Percentiles rank a stretch among this genome's conserved stretches.
Conservation (phyloP, 192 early-diverging fungal species). For the Coemansia sp. region DNA sequence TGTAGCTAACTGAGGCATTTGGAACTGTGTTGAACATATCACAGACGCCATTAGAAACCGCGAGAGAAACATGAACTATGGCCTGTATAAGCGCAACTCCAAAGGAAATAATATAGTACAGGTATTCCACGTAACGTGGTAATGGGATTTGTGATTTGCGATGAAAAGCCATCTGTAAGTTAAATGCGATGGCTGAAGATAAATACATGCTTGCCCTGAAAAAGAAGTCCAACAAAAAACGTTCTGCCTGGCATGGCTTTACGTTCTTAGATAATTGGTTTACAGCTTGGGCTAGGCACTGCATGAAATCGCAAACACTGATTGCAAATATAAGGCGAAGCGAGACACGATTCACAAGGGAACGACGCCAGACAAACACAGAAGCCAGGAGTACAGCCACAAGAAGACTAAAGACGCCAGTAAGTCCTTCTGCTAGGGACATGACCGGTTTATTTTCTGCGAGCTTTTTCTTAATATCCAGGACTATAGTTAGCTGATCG, state of each 20-base stretch:
- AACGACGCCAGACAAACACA: conserved; percentile 36
- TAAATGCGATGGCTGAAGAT: conserved; percentile 42
- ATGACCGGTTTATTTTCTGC: neutral
- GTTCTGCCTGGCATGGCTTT: neutral
- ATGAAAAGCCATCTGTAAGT: conserved; percentile 38
- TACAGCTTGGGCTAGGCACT: conserved; percentile 3
- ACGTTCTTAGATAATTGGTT: too few species aligned
- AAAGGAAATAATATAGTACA: conserved; percentile 34
- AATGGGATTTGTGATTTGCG: conserved; percentile 16
- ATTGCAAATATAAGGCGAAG: conserved; percentile 34
- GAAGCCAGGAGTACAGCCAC: conserved; percentile 22
- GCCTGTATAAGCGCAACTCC: conserved; percentile 13
- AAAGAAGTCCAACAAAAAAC: conserved; percentile 23
- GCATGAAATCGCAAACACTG: conserved; percentile 25
- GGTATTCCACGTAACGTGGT: conserved; percentile 32
- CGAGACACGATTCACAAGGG: conserved; percentile 33
- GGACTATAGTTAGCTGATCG: neutral
- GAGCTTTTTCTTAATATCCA: neutral
- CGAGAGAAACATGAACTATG: conserved; percentile 17
- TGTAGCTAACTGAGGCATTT: conserved; percentile 15
- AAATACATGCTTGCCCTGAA: conserved; percentile 26
- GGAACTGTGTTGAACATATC: conserved; percentile 15
- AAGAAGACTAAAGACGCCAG: conserved; percentile 9
- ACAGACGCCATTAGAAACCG: conserved; percentile 19
- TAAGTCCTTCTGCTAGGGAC: neutral